Evolutionary conservation across 1,284 basidiomycete species (phyloP).

Genomic region (Ustilago curta): DNA sequence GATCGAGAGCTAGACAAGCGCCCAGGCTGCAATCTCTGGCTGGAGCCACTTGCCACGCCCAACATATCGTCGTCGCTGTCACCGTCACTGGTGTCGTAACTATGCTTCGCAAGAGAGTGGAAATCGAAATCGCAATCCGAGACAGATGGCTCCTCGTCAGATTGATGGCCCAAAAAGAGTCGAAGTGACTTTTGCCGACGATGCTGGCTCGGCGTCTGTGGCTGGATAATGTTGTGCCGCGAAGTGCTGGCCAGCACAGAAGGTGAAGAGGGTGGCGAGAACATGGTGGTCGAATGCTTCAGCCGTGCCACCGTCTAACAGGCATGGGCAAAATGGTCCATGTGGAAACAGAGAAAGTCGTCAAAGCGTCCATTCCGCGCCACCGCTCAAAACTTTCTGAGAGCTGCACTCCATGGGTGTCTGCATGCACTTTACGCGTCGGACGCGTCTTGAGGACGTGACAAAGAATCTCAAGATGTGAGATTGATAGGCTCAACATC

Average conservation of each 20-base stretch:
- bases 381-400: conserved; percentile 9
- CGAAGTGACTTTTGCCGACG: conserved; percentile 41
- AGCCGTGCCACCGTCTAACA: not conserved
- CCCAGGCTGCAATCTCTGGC: conserved; percentile 17
- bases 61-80: conserved; percentile 6
- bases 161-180: conserved; percentile 41
- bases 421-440: conserved; percentile 33
- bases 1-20: not conserved
- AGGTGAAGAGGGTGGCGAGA: conserved; percentile 38
- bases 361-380: not conserved
- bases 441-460: conserved; percentile 22
- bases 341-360: not conserved
- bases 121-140: conserved; percentile 18
- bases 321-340: conserved; percentile 1
- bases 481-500: conserved; percentile 1
- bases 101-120: not conserved
- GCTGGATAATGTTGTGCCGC: conserved; percentile 43
- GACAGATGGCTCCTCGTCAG: conserved; percentile 26
- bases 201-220: conserved; percentile 6
- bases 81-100: conserved; percentile 16
- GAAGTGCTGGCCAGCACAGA: conserved; percentile 51
- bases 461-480: conserved; percentile 1
- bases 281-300: conserved; percentile 13
- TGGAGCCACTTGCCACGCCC: conserved; percentile 9
- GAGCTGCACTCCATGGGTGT: not conserved